Evolutionary conservation across 495 filamentous ascomycete species (phyloP), one percentile per base, ranked within the genome.

Genomic region (Niebla homalea): DNA sequence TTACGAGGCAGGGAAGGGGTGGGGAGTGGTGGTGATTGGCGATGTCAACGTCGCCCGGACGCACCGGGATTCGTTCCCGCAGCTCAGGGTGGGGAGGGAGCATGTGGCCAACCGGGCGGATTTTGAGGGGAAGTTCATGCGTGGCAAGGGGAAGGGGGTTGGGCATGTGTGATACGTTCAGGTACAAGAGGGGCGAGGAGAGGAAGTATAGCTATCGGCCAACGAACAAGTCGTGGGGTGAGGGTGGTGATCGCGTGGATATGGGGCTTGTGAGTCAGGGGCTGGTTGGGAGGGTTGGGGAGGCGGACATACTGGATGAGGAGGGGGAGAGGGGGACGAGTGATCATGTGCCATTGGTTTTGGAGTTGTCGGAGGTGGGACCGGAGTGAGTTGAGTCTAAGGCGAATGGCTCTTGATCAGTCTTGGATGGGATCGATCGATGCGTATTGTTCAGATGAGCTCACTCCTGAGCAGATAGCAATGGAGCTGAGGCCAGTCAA

Each of bases 31-130:
- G 1, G 43, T 77, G 0, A 67, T 66, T 1, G 72, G 74, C 0
- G 75, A 78, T 53, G 40, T 76, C 8, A 77, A 77, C 46, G 57
- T 78, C 16, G 68, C 72, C 1, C 66, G 66, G 5, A 52, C 55
- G 0, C 4, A 4, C 2, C 21, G 64, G 4, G 75, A 77, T 54
- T 71, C 71, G 1, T 60, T 58, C 39, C 73, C 74, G 0, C 60
- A 60, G 14, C 53, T 77, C 20, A 53, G 75, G 5, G 64, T 58
- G 12, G 64, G 58, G 12, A 40, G 52, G 11, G 64, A 72, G 50
- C 75, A 78, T 60, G 65, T 70, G 11, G 14, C 59, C 8, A 76
- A 75, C 49, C 57, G 75, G 7, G 60, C 53, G 12, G 72, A 77
- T 36, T 78, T 77, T 48, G 65, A 71, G 43, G 51, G 38, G 32